Conservation (phyloP, 2,329 filamentous ascomycete genomes). For the Curvularia sp. region DNA sequence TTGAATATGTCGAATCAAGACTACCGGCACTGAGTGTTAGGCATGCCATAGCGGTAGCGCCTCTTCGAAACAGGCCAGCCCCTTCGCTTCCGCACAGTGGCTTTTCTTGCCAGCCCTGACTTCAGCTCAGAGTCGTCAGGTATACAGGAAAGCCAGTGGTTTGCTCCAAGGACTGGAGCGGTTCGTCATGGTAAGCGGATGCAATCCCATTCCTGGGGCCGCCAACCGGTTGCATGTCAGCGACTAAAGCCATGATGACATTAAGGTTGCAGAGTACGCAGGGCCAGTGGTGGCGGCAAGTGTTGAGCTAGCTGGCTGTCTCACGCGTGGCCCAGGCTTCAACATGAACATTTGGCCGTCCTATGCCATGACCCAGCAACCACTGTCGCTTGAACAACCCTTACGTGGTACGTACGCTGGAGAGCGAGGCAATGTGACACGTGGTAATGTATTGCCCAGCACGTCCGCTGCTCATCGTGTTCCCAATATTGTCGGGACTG, state of each 20-base stretch:
- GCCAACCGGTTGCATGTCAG: too few relatives aligned
- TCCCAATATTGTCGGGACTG: not conserved
- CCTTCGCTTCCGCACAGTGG: not conserved
- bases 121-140: not conserved
- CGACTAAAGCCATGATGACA: too few relatives aligned
- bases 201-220: not conserved
- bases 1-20: not conserved
- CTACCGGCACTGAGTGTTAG: not conserved
- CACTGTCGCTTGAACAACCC: not conserved
- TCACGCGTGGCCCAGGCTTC: slow-evolving; percentile 11
- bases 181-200: too few relatives aligned
- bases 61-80: not conserved
- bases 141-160: not conserved
- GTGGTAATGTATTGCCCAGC: slow-evolving; percentile 4
- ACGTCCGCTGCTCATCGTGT: not conserved
- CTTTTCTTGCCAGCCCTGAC: not conserved
- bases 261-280: too few relatives aligned
- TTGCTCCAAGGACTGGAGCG: not conserved
- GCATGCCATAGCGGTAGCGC: not conserved
- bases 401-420: slow-evolving; percentile 17
- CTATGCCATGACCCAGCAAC: slow-evolving; percentile 12
- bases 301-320: slow-evolving; percentile 7
- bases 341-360: slow-evolving; percentile 13
- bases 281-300: not conserved
- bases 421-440: slow-evolving; percentile 10